Base-by-base conservation (phyloP, 148 eudicot genomes). In the Nepenthes gracilis region DNA sequence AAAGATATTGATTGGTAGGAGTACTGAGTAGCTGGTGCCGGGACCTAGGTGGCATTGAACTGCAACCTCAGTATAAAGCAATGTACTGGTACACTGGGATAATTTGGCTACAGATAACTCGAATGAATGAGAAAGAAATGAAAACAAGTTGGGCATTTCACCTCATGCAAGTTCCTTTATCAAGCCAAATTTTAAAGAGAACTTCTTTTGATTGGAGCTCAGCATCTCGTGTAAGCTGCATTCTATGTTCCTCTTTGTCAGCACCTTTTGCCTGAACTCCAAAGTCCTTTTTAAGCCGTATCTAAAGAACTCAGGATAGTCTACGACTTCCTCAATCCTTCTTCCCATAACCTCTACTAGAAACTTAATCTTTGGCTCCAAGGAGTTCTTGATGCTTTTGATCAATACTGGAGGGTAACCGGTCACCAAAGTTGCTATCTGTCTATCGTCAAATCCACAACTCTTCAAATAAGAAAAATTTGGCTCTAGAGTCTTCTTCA, bases 201-300 rank as follows among this genome's bases (percentile, higher is more conserved):
- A 89, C 75, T 83, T 94, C 79, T 83, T 89, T 55, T 82, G 80
- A 62, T 89, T 89, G 71, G 84, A 85, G 68, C 84, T 86, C 68
- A 94, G 63, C 99, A 94, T 89, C 58, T 89, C 99, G 54, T 88
- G 84, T 75, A 94, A 74, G 78, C 85, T 94, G 80, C 88, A 89
- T 47, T 70, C 70, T 58, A 83, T 60, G 40, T 80, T 76, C 68
- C 69, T 89, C 47, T 75, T 75, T 54, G 72, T 75, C 82, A 94
- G 54, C 43, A 94, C 72, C 68, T 73, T 94, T 35, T 89, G 95
- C 78, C 99, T 75, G 63, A 66, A 67, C 74, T 86, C 90, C 63
- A 89, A 69, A 62, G 81, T 86, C 66, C 81, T 89, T 83, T 83
- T 94, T 73, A 94, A 66, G 23, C 92, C 87, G 72, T 86, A 88